phyloP scores from a whole-genome alignment of 352 stramenopile species.

The Labyrinthula sp. region DNA sequence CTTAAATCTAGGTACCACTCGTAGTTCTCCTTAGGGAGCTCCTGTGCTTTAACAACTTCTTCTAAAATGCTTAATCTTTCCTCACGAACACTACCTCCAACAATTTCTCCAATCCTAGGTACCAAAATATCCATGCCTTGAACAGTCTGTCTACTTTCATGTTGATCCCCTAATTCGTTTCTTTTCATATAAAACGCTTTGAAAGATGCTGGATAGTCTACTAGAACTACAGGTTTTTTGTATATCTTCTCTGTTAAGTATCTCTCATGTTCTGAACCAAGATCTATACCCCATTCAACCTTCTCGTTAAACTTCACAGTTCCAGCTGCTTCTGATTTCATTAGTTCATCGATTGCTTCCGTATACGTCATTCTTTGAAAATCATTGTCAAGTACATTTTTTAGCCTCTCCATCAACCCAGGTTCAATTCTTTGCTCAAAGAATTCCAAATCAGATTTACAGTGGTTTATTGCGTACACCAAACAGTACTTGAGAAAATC shows the following conservation, averaged over 20 bases:
- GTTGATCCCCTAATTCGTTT: slow-evolving; percentile 59
- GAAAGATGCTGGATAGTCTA: slow-evolving; percentile 74
- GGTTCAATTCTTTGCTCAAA: slow-evolving; percentile 75
- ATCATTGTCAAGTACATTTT: slow-evolving; percentile 44
- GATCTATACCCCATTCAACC: slow-evolving; percentile 67
- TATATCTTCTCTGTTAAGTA: slow-evolving; percentile 69
- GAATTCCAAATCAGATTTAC: slow-evolving; percentile 67
- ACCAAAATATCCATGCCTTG: slow-evolving; percentile 77
- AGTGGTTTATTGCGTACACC: slow-evolving; percentile 69
- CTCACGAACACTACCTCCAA: slow-evolving; percentile 61
- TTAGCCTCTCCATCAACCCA: slow-evolving; percentile 54
- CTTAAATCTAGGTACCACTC: slow-evolving; percentile 83
- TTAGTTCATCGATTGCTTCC: slow-evolving; percentile 63
- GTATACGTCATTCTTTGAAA: slow-evolving; percentile 70
- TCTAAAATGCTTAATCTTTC: slow-evolving; percentile 71
- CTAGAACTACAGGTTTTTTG: slow-evolving; percentile 53
- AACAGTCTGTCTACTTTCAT: slow-evolving; percentile 46
- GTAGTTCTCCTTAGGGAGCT: slow-evolving; percentile 43
- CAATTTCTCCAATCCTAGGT: slow-evolving; percentile 46
- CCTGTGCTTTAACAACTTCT: slow-evolving; percentile 40
- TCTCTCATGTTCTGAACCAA: slow-evolving; percentile 74
- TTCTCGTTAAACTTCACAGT: slow-evolving; percentile 35
- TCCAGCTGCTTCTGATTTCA: slow-evolving; percentile 41
- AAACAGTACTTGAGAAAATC: slow-evolving; percentile 84
- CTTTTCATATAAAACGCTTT: slow-evolving; percentile 92